These are phyloP conservation scores for Phytopythium montanum DNA, from an alignment of 352 stramenopile genomes.

Conservation along the genomic window DNA sequence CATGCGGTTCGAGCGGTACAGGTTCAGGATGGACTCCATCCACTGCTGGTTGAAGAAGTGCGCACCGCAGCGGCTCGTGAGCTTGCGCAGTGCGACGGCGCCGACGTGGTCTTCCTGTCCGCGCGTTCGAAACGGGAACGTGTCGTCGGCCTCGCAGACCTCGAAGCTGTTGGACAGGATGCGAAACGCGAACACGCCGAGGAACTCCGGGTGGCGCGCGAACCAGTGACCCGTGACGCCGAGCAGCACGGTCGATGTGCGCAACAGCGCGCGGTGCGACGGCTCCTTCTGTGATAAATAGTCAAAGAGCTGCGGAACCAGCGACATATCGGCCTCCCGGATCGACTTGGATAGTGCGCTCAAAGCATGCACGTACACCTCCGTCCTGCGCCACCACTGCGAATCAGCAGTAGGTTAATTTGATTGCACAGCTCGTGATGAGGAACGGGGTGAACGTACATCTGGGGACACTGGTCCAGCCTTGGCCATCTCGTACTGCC, in stretches of 20 bases:
- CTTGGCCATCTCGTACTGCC: constrained; percentile 60
- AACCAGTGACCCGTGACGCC: constrained; percentile 75
- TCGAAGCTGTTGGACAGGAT: constrained; percentile 75
- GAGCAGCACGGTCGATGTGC: constrained; percentile 68
- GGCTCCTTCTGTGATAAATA: constrained; percentile 65
- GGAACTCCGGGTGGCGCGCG: constrained; percentile 50
- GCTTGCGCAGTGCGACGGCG: constrained; percentile 64
- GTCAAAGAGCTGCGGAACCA: constrained; percentile 71
- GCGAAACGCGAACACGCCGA: constrained; percentile 53
- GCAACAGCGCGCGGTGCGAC: constrained; percentile 48
- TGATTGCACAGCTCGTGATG: background rate
- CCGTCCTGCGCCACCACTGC: constrained; percentile 72
- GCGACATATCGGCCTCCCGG: constrained; percentile 67
- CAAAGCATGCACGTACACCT: constrained; percentile 82
- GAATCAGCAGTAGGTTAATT: background rate
- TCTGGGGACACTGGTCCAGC: constrained; percentile 30
- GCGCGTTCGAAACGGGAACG: constrained; percentile 41
- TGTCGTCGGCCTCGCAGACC: constrained; percentile 26
- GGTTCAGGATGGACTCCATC: constrained; percentile 63
- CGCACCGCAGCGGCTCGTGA: constrained; percentile 54
- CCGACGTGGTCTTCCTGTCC: constrained; percentile 63
- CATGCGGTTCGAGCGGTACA: constrained; percentile 50
- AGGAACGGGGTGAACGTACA: constrained; percentile 18
- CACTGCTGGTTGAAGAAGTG: constrained; percentile 65
- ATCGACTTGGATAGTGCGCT: constrained; percentile 82